These are phyloP conservation scores for Mycena epipterygia DNA, from an alignment of 768 basidiomycete genomes.

Conservation along the genomic window DNA sequence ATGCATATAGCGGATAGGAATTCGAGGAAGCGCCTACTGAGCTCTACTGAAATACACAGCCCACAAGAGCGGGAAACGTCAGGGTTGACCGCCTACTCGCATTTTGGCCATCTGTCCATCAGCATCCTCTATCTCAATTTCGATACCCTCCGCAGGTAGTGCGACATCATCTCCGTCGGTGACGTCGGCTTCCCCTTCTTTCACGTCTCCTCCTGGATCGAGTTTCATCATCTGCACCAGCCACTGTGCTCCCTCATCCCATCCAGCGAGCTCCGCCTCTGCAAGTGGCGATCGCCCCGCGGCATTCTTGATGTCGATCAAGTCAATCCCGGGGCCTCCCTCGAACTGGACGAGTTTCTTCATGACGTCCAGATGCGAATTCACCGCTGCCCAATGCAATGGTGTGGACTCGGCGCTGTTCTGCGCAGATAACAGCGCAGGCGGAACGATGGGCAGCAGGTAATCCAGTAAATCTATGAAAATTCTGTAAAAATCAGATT, in stretches of 20 bases:
- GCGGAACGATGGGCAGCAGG: conserved; percentile 72
- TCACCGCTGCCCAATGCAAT: conserved; percentile 93
- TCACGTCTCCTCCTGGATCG: conserved; percentile 59
- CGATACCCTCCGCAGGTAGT: conserved; percentile 57
- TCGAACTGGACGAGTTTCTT: conserved; percentile 71
- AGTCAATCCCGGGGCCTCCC: conserved; percentile 69
- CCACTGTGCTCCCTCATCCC: conserved; percentile 90
- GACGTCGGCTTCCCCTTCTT: conserved; percentile 49
- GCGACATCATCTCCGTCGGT: conserved; percentile 49
- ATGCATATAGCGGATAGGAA: not conserved
- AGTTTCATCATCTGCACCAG: conserved; percentile 86
- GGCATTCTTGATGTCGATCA: conserved; percentile 83
- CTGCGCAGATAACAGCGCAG: conserved; percentile 68
- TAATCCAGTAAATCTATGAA: conserved; percentile 79
- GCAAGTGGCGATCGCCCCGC: conserved; percentile 83
- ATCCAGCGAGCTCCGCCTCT: conserved; percentile 84
- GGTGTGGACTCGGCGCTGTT: conserved; percentile 87
- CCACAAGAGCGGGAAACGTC: conserved; percentile 5
- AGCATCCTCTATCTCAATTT: conserved; percentile 81
- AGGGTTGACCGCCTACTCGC: conserved; percentile 57
- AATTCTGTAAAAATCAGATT: conserved; percentile 61
- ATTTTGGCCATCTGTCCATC: conserved; percentile 78
- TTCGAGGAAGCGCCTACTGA: not conserved
- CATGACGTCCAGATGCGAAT: conserved; percentile 76
- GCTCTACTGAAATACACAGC: not conserved